A percentile compares a stretch with the other conserved stretches of the same genome.
Conservation (phyloP, 225 moss, liverwort and hornwort species). For the Climacium dendroides region DNA sequence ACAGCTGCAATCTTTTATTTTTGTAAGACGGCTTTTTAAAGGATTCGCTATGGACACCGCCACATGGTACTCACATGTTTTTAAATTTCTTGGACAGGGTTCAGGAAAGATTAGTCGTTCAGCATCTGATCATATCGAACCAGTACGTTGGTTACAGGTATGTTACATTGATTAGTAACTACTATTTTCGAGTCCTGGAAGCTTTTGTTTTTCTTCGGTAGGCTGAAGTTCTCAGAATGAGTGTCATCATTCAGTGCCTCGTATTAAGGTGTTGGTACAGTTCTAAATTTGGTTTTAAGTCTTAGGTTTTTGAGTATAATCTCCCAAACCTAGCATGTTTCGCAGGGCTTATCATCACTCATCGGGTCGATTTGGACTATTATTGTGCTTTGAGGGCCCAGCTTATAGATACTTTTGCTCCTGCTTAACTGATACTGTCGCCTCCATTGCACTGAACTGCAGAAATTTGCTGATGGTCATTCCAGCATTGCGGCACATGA, state of each 20-base stretch:
- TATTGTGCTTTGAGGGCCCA: background rate
- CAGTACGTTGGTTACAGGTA: conserved; percentile 92
- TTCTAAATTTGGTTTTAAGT: background rate
- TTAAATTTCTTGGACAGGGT: conserved; percentile 14
- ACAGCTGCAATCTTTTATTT: background rate
- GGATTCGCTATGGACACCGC: background rate
- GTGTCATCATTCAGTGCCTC: background rate
- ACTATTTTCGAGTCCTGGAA: background rate
- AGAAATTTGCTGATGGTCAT: conserved; percentile 87
- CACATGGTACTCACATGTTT: background rate
- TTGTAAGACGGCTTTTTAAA: background rate
- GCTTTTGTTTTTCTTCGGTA: background rate
- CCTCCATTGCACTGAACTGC: conserved; percentile 7
- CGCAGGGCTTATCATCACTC: background rate
- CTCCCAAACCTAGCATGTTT: background rate
- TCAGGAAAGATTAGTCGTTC: conserved; percentile 61
- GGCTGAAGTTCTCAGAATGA: background rate
- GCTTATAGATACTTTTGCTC: background rate
- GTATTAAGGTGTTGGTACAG: background rate
- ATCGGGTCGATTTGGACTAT: background rate
- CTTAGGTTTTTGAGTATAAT: background rate
- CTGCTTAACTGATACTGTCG: background rate
- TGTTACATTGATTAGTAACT: background rate
- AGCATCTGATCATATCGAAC: conserved; percentile 60
- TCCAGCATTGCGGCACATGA: conserved; percentile 72